phyloP scores from a whole-genome alignment of 495 filamentous ascomycete genomes.

The Daldinia bambusicola region DNA sequence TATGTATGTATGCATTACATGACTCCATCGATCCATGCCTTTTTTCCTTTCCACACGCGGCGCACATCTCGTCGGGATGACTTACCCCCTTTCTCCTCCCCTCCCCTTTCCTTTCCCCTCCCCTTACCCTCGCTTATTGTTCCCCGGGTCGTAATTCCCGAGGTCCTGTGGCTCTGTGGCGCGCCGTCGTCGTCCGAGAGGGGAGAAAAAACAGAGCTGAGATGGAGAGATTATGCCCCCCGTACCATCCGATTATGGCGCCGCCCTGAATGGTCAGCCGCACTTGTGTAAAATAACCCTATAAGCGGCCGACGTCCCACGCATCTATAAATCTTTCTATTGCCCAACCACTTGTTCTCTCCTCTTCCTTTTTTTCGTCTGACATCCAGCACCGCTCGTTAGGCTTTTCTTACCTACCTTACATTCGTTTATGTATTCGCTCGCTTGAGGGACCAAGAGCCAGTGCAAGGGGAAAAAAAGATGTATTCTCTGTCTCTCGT shows the following conservation, averaged over 20 bases:
- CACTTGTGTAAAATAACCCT: conserved; percentile 28
- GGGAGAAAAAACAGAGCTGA: neutral
- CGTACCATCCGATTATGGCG: conserved; percentile 18
- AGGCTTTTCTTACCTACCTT: conserved; percentile 6
- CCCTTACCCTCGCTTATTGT: neutral
- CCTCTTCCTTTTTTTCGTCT: neutral
- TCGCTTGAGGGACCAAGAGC: conserved; percentile 17
- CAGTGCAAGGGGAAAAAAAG: neutral
- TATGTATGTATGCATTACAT: conserved; percentile 18
- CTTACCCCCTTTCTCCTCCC: neutral
- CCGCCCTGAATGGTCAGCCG: conserved; percentile 14
- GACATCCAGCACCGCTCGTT: neutral
- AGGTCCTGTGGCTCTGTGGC: conserved; percentile 7
- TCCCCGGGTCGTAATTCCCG: conserved; percentile 4
- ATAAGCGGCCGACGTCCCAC: conserved; percentile 7
- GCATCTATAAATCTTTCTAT: neutral
- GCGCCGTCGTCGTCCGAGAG: conserved; percentile 3
- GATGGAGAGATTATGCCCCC: neutral
- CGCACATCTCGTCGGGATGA: conserved; percentile 7
- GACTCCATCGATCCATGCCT: too few relatives aligned
- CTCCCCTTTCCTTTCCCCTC: too few relatives aligned
- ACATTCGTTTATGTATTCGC: conserved; percentile 25
- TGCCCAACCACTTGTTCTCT: conserved; percentile 11
- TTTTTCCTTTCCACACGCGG: conserved; percentile 4
- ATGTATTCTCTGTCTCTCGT: conserved; percentile 27